Evolutionary conservation across 1,284 basidiomycete species (phyloP).

Genomic region (Bjerkandera adusta): DNA sequence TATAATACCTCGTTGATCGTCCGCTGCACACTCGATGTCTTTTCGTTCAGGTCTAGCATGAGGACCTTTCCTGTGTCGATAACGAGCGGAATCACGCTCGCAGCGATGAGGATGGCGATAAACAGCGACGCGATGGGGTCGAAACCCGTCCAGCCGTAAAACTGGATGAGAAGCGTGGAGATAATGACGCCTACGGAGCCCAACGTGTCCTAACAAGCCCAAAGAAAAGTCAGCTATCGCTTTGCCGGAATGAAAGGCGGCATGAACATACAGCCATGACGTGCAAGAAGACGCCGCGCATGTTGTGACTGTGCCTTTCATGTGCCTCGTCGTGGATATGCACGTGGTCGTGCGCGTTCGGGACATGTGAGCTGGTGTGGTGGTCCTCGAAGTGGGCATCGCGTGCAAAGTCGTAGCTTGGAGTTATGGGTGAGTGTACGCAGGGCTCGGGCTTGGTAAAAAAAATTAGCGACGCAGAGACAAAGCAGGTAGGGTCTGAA

Average conservation of each 20-base stretch:
- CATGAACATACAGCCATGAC: constrained; percentile 74
- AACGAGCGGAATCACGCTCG: constrained; percentile 93
- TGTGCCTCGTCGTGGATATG: constrained; percentile 53
- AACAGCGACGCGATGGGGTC: constrained; percentile 98
- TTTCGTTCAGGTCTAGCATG: constrained; percentile 80
- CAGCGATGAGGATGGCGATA: constrained; percentile 94
- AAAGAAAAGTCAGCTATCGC: neutral
- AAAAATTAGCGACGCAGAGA: neutral
- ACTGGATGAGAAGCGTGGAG: constrained; percentile 93
- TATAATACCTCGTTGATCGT: constrained; percentile 75
- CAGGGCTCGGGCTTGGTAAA: neutral
- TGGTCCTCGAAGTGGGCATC: constrained; percentile 59
- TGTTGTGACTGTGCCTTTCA: constrained; percentile 93
- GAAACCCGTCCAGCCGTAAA: constrained; percentile 99
- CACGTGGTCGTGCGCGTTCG: constrained; percentile 54
- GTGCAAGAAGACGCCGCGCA: constrained; percentile 98
- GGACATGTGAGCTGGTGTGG: constrained; percentile 47
- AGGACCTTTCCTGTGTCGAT: constrained; percentile 91
- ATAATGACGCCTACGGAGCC: constrained; percentile 99
- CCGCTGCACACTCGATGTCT: constrained; percentile 61
- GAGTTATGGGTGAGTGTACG: constrained; percentile 48
- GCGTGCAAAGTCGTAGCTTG: constrained; percentile 57
- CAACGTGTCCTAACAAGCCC: constrained; percentile 63
- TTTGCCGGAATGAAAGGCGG: neutral
- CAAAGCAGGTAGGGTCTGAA: neutral